Evolutionary conservation across 129 eudicot species (phyloP), one percentile per base, ranked within the genome.

Genomic region (Sambucus nigra): DNA sequence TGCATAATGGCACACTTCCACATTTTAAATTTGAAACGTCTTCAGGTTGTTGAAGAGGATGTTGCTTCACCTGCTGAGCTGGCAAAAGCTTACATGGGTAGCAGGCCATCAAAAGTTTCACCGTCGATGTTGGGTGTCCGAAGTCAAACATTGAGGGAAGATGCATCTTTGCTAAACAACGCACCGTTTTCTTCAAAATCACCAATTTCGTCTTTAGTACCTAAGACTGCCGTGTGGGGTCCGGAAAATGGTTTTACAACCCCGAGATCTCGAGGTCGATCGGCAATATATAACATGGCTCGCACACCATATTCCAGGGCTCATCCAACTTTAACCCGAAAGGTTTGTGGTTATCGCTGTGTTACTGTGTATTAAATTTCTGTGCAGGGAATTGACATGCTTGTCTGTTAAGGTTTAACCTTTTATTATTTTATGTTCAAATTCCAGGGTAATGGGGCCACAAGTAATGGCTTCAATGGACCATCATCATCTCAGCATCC

Each of bases 41-140:
- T 55, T 41, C 69, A 91, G 98, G 76, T 50, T 44, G 64, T 66
- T 67, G 76, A 79, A 29, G 96, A 75, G 27, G 81, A 71, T 23
- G 61, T 77, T 56, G 84, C 91, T 20, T 76, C 99, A 47, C 95
- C 99, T 41, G 80, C 92, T 46, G 96, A 92, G 54, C 84, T 92
- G 45, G 99, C 99, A 55, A 92, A 86, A 74, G 94, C 87, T 28
- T 92, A 86, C 69, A 92, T 92, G 99, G 95, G 87, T 15, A 70
- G 73, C 38, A 66, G 76, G 65, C 74, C 94, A 20, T 67, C 94
- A 55, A 82, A 78, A 68, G 69, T 70, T 33, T 82, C 91, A 19
- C 94, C 95, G 2, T 72, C 81, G 53, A 35, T 66, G 60, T 25
- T 80, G 41, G 80, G 80, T 22, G 47, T 59, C 51, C 79, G 75